Evolutionary conservation across 139 green algal genomes (phyloP), one percentile per base, ranked within the genome.

Genomic region (Chara braunii): DNA sequence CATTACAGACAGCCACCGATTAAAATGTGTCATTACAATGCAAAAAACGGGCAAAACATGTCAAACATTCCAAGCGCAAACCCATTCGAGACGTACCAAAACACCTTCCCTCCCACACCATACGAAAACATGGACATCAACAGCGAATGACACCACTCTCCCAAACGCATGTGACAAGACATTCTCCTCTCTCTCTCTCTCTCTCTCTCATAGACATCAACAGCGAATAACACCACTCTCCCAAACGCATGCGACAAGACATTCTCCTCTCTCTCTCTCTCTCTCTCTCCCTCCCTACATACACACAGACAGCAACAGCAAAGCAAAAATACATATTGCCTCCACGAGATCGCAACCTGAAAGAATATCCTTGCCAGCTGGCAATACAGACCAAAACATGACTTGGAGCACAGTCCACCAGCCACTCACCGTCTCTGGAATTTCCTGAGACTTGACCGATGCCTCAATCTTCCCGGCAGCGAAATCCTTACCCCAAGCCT

Each of bases 361-460:
- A 35, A 48, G 18, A 18, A 48, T 48, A 48, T 18, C 18, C 40
- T 48, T 48, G 40, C 18, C 40, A 48, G 40, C 18, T 48, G 40
- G 40, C 18, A 26, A 48, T 48, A 18, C 18, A 18, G 18, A 18
- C 18, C 18, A 18, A 26, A 18, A 48, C 18, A 26, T 48, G 18
- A 26, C 18, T 48, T 18, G 40, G 40, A 18, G 18, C 18, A 26
- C 18, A 48, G 18, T 26, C 40, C 18, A 18, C 40, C 40, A 26
- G 40, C 18, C 18, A 52, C 53, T 6, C 53, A 62, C 57, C 37
- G 23, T 18, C 24, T 69, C 53, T 28, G 63, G 63, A 11, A 72
- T 6, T 5, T 51, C 67, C 18, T 79, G 67, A 3, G 68, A 79
- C 60, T 79, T 79, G 40, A 66, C 31, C 26, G 56, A 80, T 2